Evolutionary conservation across 495 filamentous ascomycete species (phyloP).

Genomic region (Trichocladium uniseriatum): DNA sequence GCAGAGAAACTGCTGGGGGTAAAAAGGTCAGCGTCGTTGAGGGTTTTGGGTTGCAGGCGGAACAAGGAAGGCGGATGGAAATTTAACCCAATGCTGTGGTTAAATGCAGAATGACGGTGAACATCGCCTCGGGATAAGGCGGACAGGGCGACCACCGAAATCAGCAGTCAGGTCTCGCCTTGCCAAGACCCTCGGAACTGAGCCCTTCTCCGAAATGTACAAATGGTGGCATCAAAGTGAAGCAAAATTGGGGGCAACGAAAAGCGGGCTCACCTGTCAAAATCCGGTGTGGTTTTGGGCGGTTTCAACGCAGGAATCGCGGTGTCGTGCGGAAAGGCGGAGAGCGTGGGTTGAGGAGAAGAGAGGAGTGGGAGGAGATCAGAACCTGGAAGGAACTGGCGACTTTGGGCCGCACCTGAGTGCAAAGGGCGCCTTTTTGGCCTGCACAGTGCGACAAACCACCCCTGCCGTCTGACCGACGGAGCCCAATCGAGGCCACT

Average conservation of each 20-base stretch:
- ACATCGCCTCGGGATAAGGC: too few species aligned
- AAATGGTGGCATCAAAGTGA: neutral
- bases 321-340: constrained; percentile 12
- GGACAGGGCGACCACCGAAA: too few species aligned
- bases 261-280: constrained; percentile 10
- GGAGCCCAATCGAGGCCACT: constrained; percentile 15
- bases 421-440: neutral
- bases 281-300: neutral
- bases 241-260: too few species aligned
- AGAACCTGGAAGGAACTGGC: constrained; percentile 7
- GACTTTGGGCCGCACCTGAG: constrained; percentile 1
- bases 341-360: constrained; percentile 15
- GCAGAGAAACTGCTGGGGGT: neutral
- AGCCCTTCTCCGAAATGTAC: neutral
- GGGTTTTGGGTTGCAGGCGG: neutral
- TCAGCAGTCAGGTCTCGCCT: neutral
- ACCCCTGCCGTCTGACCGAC: constrained; percentile 12
- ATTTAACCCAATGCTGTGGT: neutral
- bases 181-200: constrained; percentile 5
- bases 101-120: constrained; percentile 7
- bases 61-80: neutral
- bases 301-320: neutral
- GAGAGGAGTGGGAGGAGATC: constrained; percentile 9
- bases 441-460: constrained; percentile 13
- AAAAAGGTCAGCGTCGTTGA: constrained; percentile 1